A percentile compares a stretch with the other conserved stretches of the same genome.
Conservation (phyloP, 768 basidiomycete genomes). For the Macrolepiota dolichaula region DNA sequence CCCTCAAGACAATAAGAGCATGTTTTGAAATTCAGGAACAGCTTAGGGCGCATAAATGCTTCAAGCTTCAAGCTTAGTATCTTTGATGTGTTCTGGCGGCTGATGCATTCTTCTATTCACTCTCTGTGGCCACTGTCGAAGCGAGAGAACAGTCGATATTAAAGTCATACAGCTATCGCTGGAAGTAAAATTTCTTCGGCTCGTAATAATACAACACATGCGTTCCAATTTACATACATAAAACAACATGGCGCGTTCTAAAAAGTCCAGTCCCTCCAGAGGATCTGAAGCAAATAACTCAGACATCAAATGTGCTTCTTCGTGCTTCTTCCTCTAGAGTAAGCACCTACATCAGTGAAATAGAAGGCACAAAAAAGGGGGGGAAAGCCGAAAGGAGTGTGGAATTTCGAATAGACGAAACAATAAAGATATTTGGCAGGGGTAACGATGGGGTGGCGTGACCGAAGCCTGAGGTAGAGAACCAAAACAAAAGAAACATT, state of each 20-base stretch:
- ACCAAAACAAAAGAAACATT: background rate
- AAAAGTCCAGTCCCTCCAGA: constrained; percentile 10
- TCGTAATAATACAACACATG: constrained; percentile 7
- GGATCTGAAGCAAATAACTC: background rate
- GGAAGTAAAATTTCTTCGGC: background rate
- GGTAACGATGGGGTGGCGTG: background rate
- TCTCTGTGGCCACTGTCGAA: background rate
- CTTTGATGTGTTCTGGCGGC: background rate
- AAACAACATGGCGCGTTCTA: constrained; percentile 8
- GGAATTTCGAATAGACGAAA: constrained; percentile 5
- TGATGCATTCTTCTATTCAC: background rate
- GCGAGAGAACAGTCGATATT: background rate
- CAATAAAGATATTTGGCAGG: constrained; percentile 7
- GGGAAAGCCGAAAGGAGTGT: background rate
- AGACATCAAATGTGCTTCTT: constrained; percentile 47
- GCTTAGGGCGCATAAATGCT: background rate
- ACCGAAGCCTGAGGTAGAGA: constrained; percentile 6
- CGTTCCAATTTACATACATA: constrained; percentile 5
- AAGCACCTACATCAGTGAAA: constrained; percentile 1
- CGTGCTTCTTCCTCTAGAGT: constrained; percentile 35
- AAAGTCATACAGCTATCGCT: constrained; percentile 4
- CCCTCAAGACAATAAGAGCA: background rate
- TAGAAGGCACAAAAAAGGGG: background rate
- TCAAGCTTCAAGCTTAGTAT: background rate
- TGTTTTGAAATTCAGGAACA: background rate